phyloP scores from a whole-genome alignment of 2,329 filamentous ascomycete species.

The Trichoderma sp. region DNA sequence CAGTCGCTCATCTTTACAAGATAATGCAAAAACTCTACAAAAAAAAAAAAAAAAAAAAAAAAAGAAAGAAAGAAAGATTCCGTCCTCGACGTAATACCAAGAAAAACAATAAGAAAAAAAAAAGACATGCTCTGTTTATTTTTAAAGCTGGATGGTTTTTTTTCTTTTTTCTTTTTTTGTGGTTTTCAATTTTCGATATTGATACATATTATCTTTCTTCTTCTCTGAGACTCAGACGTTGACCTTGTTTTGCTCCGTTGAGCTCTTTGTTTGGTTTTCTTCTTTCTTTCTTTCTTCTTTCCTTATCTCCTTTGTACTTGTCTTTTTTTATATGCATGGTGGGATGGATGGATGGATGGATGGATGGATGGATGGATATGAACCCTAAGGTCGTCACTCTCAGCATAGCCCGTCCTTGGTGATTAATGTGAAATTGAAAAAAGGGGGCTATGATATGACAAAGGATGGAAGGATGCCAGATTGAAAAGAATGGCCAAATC shows the following conservation, averaged over 20 bases:
- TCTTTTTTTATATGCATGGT: conserved; percentile 31
- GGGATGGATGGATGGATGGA: conserved; percentile 28
- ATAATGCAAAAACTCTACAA: conserved; percentile 8
- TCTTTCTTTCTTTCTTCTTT: neutral
- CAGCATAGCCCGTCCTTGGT: neutral
- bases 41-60: conserved; percentile 12
- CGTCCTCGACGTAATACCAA: conserved; percentile 31
- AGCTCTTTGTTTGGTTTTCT: conserved; percentile 6
- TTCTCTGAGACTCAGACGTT: neutral
- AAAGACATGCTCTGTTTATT: neutral
- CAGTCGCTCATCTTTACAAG: conserved; percentile 8
- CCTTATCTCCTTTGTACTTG: conserved; percentile 19
- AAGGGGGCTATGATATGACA: conserved; percentile 4
- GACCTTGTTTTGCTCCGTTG: conserved; percentile 13
- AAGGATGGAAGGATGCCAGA: neutral
- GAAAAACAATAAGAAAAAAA: neutral
- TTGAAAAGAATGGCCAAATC: neutral
- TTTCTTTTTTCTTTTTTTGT: neutral
- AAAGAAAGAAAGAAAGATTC: conserved; percentile 14
- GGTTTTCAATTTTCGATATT: neutral
- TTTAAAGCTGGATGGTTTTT: neutral
- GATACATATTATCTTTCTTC: conserved; percentile 11
- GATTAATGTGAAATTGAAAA: conserved; percentile 13
- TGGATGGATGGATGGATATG: conserved; percentile 15
- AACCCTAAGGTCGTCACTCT: neutral